A percentile compares a stretch with the other conserved stretches of the same genome.
Conservation (phyloP, 495 filamentous ascomycete genomes). For the Rhypophila decipiens region DNA sequence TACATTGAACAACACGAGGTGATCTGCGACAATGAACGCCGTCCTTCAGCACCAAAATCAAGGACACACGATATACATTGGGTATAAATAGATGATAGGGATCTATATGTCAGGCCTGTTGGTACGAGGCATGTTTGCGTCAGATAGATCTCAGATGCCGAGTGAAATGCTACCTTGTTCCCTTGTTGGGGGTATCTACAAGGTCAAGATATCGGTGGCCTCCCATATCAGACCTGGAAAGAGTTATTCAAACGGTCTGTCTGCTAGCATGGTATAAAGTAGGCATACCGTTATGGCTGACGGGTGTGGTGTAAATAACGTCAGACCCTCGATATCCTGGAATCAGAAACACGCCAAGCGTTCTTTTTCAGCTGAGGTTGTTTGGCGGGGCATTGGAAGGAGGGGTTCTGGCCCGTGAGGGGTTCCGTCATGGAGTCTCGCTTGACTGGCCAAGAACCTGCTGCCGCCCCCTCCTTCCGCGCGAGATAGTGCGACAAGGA, state of each 20-base stretch:
- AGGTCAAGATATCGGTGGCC: too few species aligned
- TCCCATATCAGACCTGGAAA: not conserved
- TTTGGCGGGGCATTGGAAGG: constrained; percentile 16
- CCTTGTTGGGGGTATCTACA: too few species aligned
- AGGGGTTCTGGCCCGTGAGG: constrained; percentile 13
- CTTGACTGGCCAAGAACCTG: not conserved
- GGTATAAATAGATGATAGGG: not conserved
- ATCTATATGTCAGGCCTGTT: too few species aligned
- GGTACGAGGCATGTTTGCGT: not conserved
- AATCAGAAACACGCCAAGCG: constrained; percentile 13
- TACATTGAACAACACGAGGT: not conserved
- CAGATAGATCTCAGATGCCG: too few species aligned
- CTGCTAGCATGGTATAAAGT: too few species aligned
- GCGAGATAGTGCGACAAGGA: not conserved
- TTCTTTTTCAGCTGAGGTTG: constrained; percentile 20
- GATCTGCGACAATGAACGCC: not conserved
- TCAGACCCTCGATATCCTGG: constrained; percentile 14
- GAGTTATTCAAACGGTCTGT: too few species aligned
- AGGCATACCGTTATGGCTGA: too few species aligned
- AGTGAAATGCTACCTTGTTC: too few species aligned
- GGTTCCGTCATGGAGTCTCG: constrained; percentile 2
- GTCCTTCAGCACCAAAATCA: too few species aligned
- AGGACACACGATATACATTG: too few species aligned
- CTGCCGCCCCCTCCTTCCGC: not conserved
- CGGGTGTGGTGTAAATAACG: too few species aligned